Evolutionary conservation across 1,284 basidiomycete species (phyloP), one percentile per base, ranked within the genome.

Genomic region (Inonotus hispidus): DNA sequence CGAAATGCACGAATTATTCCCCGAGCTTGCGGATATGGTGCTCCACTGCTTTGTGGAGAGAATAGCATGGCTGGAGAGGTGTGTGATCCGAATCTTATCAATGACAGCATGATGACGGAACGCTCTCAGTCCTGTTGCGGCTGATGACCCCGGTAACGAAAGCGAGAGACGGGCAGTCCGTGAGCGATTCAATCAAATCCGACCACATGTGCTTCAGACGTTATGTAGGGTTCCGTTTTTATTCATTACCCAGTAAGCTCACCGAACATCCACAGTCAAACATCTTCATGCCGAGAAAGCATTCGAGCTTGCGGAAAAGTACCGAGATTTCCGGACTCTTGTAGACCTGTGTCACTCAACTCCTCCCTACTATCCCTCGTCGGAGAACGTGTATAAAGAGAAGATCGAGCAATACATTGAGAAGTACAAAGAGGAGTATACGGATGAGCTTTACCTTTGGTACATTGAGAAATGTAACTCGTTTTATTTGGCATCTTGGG

Each of bases 361-460:
- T 61, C 83, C 83, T 14, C 76, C 73, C 3, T 78, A 85, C 8
- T 88, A 83, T 64, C 87, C 87, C 2, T 82, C 82, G 1, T 70
- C 84, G 58, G 74, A 80, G 50, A 90, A 89, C 68, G 83, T 85
- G 1, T 77, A 89, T 66, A 76, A 77, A 1, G 68, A 72, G 8
- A 75, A 83, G 23, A 87, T 91, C 25, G 77, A 89, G 67, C 71
- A 72, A 2, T 98, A 96, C 72, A 84, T 98, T 58, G 82, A 90
- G 55, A 82, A 78, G 65, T 98, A 92, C 73, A 84, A 88, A 56
- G 84, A 93, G 49, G 84, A 84, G 25, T 99, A 98, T 68, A 90
- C 95, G 0, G 88, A 83, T 25, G 89, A 94, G 69, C 79, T 98
- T 37, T 98, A 94, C 71, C 81, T 85, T 65, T 98, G 88, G 88